Evolutionary conservation across 306 rosid species (phyloP), one percentile per base, ranked within the genome.

Genomic region (Lathyrus tuberosus): DNA sequence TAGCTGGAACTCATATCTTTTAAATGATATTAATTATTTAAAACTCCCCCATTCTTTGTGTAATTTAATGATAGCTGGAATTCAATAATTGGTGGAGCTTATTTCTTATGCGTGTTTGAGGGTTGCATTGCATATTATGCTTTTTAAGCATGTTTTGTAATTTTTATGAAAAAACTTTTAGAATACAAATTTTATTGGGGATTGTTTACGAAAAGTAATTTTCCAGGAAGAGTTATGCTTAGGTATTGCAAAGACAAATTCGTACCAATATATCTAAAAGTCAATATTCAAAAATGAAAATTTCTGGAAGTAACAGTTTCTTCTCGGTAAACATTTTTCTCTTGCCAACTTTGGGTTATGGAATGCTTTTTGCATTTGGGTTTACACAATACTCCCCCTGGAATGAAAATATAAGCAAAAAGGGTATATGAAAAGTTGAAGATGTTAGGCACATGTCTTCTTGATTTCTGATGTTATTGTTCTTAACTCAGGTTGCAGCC

Each of bases 401-500:
- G 40, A 35, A 35, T 35, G 40, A 35, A 35, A 35, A 35, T 35
- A 35, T 35, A 35, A 35, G 40, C 40, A 35, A 35, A 35, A 35
- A 35, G 6, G 40, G 40, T 7, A 35, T 35, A 35, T 35, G 40
- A 35, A 35, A 35, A 35, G 40, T 35, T 35, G 40, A 35, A 35
- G 40, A 35, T 35, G 66, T 42, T 62, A 43, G 44, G 44, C 52
- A 40, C 67, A 52, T 10, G 8, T 41, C 40, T 46, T 74, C 58
- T 62, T 79, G 54, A 54, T 52, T 35, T 49, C 20, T 53, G 38
- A 73, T 68, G 61, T 77, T 51, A 57, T 16, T 43, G 28, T 70
- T 52, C 54, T 67, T 65, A 43, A 69, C 78, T 75, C 86, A 95
- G 99, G 85, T 95, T 72, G 96, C 89, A 79, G 95, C 97, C 67